Evolutionary conservation across 1,139 yeast species (phyloP).

Genomic region (Lodderomyces jiufengensis): DNA sequence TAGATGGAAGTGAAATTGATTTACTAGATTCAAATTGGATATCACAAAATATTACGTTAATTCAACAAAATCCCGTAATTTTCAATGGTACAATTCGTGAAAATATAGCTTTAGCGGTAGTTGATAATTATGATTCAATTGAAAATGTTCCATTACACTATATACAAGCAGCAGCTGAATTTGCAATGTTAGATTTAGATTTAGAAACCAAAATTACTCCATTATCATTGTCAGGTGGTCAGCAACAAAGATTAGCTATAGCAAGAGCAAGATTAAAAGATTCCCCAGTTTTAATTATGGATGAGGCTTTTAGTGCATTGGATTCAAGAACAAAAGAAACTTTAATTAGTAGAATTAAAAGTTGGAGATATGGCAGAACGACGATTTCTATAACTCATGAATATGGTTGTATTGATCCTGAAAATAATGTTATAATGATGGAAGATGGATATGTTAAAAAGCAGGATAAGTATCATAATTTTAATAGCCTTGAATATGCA

Average conservation of each 20-base stretch:
- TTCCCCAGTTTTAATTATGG: conserved; percentile 71
- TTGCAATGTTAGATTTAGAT: conserved; percentile 57
- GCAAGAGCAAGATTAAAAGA: conserved; percentile 79
- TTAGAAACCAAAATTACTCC: conserved; percentile 49
- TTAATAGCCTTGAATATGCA: conserved; percentile 4
- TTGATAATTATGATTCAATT: conserved; percentile 20
- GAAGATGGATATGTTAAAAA: conserved; percentile 50
- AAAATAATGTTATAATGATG: conserved; percentile 56
- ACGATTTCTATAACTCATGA: conserved; percentile 85
- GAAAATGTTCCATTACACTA: conserved; percentile 21
- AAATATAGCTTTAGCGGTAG: conserved; percentile 54
- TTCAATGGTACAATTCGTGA: conserved; percentile 59
- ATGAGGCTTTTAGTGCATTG: conserved; percentile 82
- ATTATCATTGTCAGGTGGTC: conserved; percentile 84
- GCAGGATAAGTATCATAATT: conserved; percentile 9
- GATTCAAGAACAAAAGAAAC: conserved; percentile 48
- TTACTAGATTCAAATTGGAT: conserved; percentile 51
- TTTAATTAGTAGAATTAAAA: conserved; percentile 47
- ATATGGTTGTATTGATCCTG: conserved; percentile 46
- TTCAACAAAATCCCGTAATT: conserved; percentile 66
- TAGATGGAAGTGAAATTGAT: conserved; percentile 52
- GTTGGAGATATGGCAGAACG: conserved; percentile 66
- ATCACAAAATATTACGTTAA: conserved; percentile 59
- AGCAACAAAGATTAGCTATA: conserved; percentile 73
- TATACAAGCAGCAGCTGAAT: conserved; percentile 46